These are phyloP conservation scores for Eremothecium gossypii DNA, from an alignment of 1,139 yeast genomes.

Conservation along the genomic window DNA sequence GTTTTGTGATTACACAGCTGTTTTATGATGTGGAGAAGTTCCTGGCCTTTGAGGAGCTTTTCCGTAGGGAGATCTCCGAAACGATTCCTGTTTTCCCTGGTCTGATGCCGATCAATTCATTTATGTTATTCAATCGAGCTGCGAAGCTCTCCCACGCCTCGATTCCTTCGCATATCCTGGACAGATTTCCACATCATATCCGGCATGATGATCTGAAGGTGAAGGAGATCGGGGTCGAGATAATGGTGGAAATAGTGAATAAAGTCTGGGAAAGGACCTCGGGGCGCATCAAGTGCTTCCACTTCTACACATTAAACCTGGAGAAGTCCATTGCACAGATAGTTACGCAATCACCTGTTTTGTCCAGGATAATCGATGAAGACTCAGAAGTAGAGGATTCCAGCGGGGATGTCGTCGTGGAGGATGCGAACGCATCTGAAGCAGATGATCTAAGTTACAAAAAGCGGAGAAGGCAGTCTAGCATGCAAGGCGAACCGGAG, in stretches of 20 bases:
- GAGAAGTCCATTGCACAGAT: conserved; percentile 88
- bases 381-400: conserved; percentile 30
- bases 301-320: conserved; percentile 80
- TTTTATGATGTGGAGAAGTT: conserved; percentile 61
- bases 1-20: conserved; percentile 81
- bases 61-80: conserved; percentile 33
- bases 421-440: conserved; percentile 30
- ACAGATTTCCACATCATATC: conserved; percentile 45
- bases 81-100: conserved; percentile 75
- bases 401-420: conserved; percentile 19
- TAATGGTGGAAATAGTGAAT: conserved; percentile 56
- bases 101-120: conserved; percentile 92
- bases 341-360: conserved; percentile 48
- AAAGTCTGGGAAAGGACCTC: conserved; percentile 44
- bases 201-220: conserved; percentile 77
- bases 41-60: conserved; percentile 39
- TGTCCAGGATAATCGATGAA: conserved; percentile 34
- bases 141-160: conserved; percentile 85
- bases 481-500: conserved; percentile 19
- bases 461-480: conserved; percentile 28
- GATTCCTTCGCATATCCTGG: conserved; percentile 53
- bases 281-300: conserved; percentile 65
- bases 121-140: conserved; percentile 75
- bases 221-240: conserved; percentile 71
- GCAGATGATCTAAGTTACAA: conserved; percentile 14